Percentiles rank a stretch among this genome's conserved stretches.
phyloP scores from a whole-genome alignment of 371 early-diverging fungal genomes.

The Haplosporangium sp. region DNA sequence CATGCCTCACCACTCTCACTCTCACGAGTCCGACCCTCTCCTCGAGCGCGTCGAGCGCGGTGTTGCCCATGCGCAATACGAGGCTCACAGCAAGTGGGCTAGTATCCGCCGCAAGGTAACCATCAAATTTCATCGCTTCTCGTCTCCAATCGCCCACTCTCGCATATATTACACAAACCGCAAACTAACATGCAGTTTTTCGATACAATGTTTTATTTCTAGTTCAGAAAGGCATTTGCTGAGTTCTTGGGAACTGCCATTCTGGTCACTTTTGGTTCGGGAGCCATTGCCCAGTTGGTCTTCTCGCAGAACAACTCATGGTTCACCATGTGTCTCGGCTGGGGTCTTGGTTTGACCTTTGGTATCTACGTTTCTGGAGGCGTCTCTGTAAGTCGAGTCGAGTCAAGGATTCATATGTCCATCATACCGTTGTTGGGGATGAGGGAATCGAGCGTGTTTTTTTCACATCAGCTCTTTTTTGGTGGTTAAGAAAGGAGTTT shows the following conservation, averaged over 20 bases:
- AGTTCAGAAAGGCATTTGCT: constrained; percentile 76
- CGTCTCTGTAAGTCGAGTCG: constrained; percentile 75
- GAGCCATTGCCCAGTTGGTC: constrained; percentile 68
- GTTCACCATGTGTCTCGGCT: constrained; percentile 64
- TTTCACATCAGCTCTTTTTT: too few relatives aligned
- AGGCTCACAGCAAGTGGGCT: constrained; percentile 46
- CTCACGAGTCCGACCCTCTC: constrained; percentile 50
- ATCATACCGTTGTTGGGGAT: neutral
- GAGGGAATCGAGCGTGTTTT: neutral
- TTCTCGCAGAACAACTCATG: constrained; percentile 50
- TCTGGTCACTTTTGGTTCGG: constrained; percentile 75
- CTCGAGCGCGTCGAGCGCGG: constrained; percentile 48
- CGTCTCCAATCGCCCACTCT: neutral
- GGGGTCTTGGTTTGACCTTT: constrained; percentile 68
- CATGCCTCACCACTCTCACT: constrained; percentile 28
- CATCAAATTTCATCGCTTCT: neutral
- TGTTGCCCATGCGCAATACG: constrained; percentile 16
- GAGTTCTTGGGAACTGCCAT: constrained; percentile 87
- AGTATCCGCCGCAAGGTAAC: constrained; percentile 51
- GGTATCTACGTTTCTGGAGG: constrained; percentile 78
- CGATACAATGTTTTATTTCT: neutral
- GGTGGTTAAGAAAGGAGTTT: too few relatives aligned
- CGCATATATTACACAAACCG: too few relatives aligned
- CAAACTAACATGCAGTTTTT: too few relatives aligned
- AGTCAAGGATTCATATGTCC: neutral